These are phyloP conservation scores for Scutellaria minor DNA, from an alignment of 257 asterid genomes.

Conservation along the genomic window DNA sequence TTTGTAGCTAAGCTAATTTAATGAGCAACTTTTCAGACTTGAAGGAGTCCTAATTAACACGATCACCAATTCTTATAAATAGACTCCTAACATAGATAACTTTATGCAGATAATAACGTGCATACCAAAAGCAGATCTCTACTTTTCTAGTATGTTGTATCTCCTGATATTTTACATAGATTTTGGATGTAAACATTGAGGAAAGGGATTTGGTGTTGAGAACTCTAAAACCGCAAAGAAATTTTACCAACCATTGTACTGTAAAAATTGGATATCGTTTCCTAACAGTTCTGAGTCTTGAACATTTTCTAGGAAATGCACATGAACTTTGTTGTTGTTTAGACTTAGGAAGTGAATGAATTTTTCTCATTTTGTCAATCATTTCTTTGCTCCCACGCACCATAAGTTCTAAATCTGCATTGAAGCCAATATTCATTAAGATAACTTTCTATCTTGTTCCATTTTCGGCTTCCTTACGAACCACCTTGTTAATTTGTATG, in stretches of 20 bases:
- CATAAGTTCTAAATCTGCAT: too few relatives aligned
- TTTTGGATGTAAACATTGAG: not conserved
- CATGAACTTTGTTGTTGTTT: too few relatives aligned
- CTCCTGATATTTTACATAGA: not conserved
- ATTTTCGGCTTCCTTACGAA: not conserved
- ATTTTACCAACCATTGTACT: too few relatives aligned
- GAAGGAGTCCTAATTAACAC: not conserved
- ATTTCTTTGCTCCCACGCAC: too few relatives aligned
- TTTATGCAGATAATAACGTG: not conserved
- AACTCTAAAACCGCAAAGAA: too few relatives aligned
- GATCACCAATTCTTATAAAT: not conserved
- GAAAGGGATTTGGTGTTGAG: too few relatives aligned
- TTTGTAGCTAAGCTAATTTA: not conserved
- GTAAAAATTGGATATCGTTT: too few relatives aligned
- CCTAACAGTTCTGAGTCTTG: too few relatives aligned
- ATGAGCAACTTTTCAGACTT: not conserved
- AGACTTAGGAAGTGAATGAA: too few relatives aligned
- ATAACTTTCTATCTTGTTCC: not conserved
- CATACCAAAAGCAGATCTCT: not conserved
- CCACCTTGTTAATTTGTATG: not conserved
- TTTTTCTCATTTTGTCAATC: too few relatives aligned
- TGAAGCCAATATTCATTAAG: not conserved
- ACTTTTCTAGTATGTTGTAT: not conserved
- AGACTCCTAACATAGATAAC: not conserved
- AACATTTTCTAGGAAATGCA: too few relatives aligned